Percentiles rank a stretch among this genome's conserved stretches.
Evolutionary conservation across 345 rosid genomes (phyloP).

Genomic region (Sonneratia alba): DNA sequence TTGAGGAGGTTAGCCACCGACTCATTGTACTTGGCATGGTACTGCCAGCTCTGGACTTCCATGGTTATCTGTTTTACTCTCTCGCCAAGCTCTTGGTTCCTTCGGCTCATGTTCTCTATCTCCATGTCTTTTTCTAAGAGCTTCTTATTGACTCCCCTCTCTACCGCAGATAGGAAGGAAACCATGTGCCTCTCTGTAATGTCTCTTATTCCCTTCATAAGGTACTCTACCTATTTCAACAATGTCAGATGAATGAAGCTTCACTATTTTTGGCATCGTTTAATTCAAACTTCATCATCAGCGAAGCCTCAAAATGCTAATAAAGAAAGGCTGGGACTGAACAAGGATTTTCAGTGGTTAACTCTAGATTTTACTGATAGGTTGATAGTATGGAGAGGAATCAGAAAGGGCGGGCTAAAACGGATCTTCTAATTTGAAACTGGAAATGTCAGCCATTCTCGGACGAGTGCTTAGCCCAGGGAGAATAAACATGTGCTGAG

Average conservation of each 20-base stretch:
- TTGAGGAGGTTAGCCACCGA: conserved; percentile 56
- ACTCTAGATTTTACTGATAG: not conserved
- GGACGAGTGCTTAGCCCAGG: not conserved
- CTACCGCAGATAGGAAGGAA: conserved; percentile 52
- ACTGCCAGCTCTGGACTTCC: conserved; percentile 80
- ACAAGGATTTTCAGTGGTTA: not conserved
- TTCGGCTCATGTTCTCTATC: conserved; percentile 56
- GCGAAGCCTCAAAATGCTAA: not conserved
- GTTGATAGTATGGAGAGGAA: not conserved
- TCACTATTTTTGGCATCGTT: not conserved
- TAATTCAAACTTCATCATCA: not conserved
- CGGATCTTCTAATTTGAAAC: not conserved
- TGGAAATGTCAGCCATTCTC: too few relatives aligned
- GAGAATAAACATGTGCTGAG: not conserved
- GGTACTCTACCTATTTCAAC: conserved; percentile 46
- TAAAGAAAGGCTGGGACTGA: not conserved
- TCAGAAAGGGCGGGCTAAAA: not conserved
- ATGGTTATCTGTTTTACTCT: conserved; percentile 49
- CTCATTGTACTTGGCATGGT: conserved; percentile 68
- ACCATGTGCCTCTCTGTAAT: conserved; percentile 58
- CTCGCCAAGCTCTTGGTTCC: conserved; percentile 57
- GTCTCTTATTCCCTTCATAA: conserved; percentile 57
- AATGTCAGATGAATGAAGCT: not conserved
- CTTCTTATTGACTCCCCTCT: conserved; percentile 56
- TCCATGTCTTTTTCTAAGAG: conserved; percentile 61